phyloP scores from a whole-genome alignment of 2,329 filamentous ascomycete genomes.

The Thielaviopsis populi region DNA sequence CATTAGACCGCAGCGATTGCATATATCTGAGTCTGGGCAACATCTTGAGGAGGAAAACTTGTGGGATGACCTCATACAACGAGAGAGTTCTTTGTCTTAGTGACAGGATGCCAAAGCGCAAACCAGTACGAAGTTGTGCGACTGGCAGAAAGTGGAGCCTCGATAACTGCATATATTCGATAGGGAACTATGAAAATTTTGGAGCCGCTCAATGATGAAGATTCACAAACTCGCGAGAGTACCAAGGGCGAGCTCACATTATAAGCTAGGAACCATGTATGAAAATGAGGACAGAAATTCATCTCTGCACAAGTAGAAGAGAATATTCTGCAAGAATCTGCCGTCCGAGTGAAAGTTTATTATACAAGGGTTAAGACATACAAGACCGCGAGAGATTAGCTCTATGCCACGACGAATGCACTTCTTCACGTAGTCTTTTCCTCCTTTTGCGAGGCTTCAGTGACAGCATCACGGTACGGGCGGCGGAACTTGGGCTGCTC shows the following conservation, averaged over 20 bases:
- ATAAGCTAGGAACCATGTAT: no score
- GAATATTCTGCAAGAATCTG: neutral
- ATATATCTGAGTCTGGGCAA: neutral
- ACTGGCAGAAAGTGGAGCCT: neutral
- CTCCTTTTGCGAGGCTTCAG: neutral
- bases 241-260: neutral
- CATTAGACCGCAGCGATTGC: neutral
- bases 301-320: neutral
- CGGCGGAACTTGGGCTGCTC: constrained; percentile 15
- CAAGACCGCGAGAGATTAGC: neutral
- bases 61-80: neutral
- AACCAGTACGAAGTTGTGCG: neutral
- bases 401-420: neutral
- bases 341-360: neutral
- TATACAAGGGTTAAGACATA: constrained; percentile 1
- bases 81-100: neutral
- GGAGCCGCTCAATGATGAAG: neutral
- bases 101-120: neutral
- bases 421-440: neutral
- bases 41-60: neutral
- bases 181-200: neutral
- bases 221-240: neutral
- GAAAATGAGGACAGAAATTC: neutral
- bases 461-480: constrained; percentile 13
- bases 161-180: neutral